Evolutionary conservation across 192 early-diverging fungal species (phyloP).

Genomic region (Coemansia furcata): DNA sequence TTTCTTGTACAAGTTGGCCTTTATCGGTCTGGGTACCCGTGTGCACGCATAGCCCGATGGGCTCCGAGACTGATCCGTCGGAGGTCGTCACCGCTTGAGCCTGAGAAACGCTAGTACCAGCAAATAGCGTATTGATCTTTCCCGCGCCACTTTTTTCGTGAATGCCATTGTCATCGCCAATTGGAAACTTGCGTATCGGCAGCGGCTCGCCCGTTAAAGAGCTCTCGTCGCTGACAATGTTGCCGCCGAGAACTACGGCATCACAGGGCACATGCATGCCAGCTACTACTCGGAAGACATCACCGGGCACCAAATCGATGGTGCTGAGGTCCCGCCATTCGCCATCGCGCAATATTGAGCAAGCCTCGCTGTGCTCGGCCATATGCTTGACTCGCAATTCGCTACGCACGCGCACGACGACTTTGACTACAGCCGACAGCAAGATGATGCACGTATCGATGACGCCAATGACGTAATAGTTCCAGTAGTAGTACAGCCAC

Average conservation of each 20-base stretch:
- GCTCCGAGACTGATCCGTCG: constrained; percentile 30
- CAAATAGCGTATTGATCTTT: constrained; percentile 64
- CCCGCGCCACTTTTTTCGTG: constrained; percentile 37
- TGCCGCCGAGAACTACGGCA: constrained; percentile 60
- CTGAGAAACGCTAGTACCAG: constrained; percentile 64
- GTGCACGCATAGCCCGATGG: constrained; percentile 31
- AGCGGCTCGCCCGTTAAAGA: constrained; percentile 72
- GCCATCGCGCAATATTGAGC: constrained; percentile 57
- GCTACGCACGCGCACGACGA: constrained; percentile 45
- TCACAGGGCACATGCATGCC: constrained; percentile 59
- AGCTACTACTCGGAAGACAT: constrained; percentile 50
- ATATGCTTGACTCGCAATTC: constrained; percentile 55
- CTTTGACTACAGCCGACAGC: constrained; percentile 53
- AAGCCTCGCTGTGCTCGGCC: constrained; percentile 50
- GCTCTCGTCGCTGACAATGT: constrained; percentile 68
- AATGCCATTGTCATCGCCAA: constrained; percentile 54
- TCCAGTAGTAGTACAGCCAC: constrained; percentile 57
- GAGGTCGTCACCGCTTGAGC: constrained; percentile 12
- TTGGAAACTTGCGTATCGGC: constrained; percentile 70
- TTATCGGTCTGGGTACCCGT: constrained; percentile 56
- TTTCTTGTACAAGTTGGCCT: constrained; percentile 59
- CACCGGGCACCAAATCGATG: constrained; percentile 62
- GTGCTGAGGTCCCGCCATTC: constrained; percentile 57
- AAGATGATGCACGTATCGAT: constrained; percentile 58
- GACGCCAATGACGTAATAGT: constrained; percentile 57